These are phyloP conservation scores for Euptelea pleiosperma DNA, from an alignment of 164 flowering plant genomes.

Conservation along the genomic window DNA sequence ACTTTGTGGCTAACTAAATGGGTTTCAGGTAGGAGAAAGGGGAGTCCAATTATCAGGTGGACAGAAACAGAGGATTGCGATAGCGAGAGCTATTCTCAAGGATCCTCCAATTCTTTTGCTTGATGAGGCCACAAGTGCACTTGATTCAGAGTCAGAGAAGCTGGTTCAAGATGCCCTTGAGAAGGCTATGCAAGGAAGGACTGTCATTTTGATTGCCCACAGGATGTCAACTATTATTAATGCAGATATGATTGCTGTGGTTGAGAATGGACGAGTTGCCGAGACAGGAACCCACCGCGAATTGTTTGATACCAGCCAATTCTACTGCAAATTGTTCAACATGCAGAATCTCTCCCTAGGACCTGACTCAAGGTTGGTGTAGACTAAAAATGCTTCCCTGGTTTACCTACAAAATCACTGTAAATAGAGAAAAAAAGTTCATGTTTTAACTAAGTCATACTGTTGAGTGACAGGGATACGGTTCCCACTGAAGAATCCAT, in stretches of 20 bases:
- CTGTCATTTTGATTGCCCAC: constrained; percentile 68
- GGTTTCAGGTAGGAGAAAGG: constrained; percentile 59
- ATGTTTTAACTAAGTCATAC: constrained; percentile 1
- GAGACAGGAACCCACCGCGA: constrained; percentile 51
- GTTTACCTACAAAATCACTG: too few relatives aligned
- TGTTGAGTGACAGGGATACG: constrained; percentile 25
- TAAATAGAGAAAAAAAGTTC: too few relatives aligned
- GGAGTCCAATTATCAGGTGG: constrained; percentile 76
- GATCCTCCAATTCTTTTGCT: constrained; percentile 72
- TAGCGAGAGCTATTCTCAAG: constrained; percentile 78
- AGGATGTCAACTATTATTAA: constrained; percentile 60
- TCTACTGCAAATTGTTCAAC: constrained; percentile 42
- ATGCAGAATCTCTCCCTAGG: constrained; percentile 44
- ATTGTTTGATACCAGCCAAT: constrained; percentile 44
- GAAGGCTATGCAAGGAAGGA: constrained; percentile 64
- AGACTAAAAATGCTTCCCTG: background rate
- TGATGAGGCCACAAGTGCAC: constrained; percentile 89
- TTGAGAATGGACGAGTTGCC: constrained; percentile 53
- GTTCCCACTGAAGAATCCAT: constrained; percentile 22
- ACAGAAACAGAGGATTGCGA: constrained; percentile 78
- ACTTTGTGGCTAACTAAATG: background rate
- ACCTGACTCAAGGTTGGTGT: constrained; percentile 37
- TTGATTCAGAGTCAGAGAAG: constrained; percentile 77
- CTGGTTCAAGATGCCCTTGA: constrained; percentile 81
- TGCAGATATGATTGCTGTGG: constrained; percentile 63